Evolutionary conservation across 2,329 filamentous ascomycete species (phyloP).

Genomic region (Diaporthe sp.): DNA sequence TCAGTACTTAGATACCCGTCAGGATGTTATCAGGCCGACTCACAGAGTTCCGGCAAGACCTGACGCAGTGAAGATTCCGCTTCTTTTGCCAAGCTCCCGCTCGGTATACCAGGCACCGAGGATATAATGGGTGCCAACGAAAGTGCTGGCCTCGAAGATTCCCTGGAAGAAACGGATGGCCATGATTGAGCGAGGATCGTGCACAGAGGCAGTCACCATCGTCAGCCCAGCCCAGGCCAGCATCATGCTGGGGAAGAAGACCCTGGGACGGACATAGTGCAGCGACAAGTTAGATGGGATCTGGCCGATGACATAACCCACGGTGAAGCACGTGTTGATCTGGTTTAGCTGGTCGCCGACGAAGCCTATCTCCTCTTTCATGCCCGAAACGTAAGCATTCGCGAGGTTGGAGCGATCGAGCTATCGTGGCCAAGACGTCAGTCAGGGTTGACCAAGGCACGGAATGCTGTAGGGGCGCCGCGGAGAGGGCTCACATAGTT

Average conservation of each 20-base stretch:
- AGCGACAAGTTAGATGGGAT: conserved; percentile 72
- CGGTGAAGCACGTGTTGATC: conserved; percentile 65
- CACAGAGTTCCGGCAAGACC: conserved; percentile 72
- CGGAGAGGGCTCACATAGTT: conserved; percentile 14
- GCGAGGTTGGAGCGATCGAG: conserved; percentile 65
- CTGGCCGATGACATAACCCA: conserved; percentile 63
- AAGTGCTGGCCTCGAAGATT: conserved; percentile 68
- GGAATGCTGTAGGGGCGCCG: background rate
- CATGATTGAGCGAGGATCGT: conserved; percentile 67
- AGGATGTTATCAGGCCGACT: background rate
- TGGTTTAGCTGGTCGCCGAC: conserved; percentile 63
- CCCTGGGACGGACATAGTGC: conserved; percentile 72
- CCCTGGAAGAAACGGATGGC: conserved; percentile 70
- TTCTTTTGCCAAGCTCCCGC: conserved; percentile 71
- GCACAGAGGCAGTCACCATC: conserved; percentile 68
- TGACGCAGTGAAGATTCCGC: conserved; percentile 71
- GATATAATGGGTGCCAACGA: conserved; percentile 70
- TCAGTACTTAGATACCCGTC: background rate
- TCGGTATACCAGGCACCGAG: conserved; percentile 72
- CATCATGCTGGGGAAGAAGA: conserved; percentile 75
- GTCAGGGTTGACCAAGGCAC: background rate
- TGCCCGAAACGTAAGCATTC: conserved; percentile 68
- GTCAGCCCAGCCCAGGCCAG: conserved; percentile 73
- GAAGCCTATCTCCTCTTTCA: conserved; percentile 64
- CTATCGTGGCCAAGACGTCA: conserved; percentile 41